These are phyloP conservation scores for Globisporangium nagaii DNA, from an alignment of 352 stramenopile genomes.

Conservation along the genomic window DNA sequence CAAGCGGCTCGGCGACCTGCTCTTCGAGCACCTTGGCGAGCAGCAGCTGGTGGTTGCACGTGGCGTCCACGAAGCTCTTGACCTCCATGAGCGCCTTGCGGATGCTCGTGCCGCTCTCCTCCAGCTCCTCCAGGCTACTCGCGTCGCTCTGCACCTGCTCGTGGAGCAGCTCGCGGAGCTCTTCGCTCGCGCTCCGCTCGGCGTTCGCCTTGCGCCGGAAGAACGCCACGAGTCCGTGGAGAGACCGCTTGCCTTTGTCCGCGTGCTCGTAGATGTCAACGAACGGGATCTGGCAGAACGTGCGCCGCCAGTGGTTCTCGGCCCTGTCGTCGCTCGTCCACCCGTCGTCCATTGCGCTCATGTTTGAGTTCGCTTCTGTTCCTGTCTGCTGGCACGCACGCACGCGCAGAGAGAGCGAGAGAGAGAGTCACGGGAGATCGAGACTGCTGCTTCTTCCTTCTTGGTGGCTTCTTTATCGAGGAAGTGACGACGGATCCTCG, in stretches of 20 bases:
- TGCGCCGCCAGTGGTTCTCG: constrained; percentile 84
- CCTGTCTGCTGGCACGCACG: background rate
- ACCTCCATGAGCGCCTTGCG: constrained; percentile 54
- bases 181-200: constrained; percentile 53
- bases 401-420: background rate
- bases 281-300: constrained; percentile 85
- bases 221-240: constrained; percentile 67
- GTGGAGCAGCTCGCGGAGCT: constrained; percentile 49
- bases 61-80: constrained; percentile 53
- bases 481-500: too few species aligned
- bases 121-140: constrained; percentile 44
- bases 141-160: constrained; percentile 11
- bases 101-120: constrained; percentile 64
- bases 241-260: constrained; percentile 68
- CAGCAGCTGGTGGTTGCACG: constrained; percentile 60
- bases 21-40: constrained; percentile 78
- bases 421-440: background rate
- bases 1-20: constrained; percentile 71
- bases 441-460: background rate
- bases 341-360: constrained; percentile 18
- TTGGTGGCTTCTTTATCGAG: background rate
- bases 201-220: constrained; percentile 60
- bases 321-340: constrained; percentile 41
- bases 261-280: constrained; percentile 73
- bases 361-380: background rate